Evolutionary conservation across 129 eudicot species (phyloP), one percentile per base, ranked within the genome.

Genomic region (Calendula officinalis): DNA sequence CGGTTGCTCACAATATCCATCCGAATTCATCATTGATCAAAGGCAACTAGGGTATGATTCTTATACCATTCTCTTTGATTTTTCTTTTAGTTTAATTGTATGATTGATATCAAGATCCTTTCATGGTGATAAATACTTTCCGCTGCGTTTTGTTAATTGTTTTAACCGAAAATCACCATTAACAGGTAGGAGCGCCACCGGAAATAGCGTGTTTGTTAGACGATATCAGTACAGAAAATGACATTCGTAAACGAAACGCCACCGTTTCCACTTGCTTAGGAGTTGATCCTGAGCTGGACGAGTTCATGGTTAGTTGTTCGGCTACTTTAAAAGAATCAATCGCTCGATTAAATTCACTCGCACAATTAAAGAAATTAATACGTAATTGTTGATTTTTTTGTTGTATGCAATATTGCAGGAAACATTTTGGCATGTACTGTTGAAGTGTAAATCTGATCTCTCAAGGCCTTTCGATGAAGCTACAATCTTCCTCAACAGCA

Each of bases 391-490:
- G 53, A 8, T 10, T 42, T 12, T 43, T 3, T 68, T 13, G 11
- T 27, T 67, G 16, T 33, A 50, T 33, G 9, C 55, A n/a, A 46
- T 66, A 41, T 6, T 67, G 39, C 27, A 94, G 99, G 99, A 94
- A 80, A 85, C 85, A 7, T 94, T 81, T 62, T 88, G 73, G 13
- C 78, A 78, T 32, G 56, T 88, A 43, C 68, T 94, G 77, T 54
- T 81, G 77, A 94, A 94, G 64, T 94, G 80, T 78, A 88, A 94
- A 72, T 81, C 90, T 15, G 97, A 94, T 81, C 86, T 94, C 27
- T 71, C 84, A 6, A 83, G 90, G 81, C 95, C 99, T 17, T 88
- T 94, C 7, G 86, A 86, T 49, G 99, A 94, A 78, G 99, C 99
- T 38, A 75, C 85, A 4, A 60, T 67, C 11, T 94, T 94, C 80